Base-by-base conservation (phyloP, 176 grass and related monocot genomes). In the Avena insularis region DNA sequence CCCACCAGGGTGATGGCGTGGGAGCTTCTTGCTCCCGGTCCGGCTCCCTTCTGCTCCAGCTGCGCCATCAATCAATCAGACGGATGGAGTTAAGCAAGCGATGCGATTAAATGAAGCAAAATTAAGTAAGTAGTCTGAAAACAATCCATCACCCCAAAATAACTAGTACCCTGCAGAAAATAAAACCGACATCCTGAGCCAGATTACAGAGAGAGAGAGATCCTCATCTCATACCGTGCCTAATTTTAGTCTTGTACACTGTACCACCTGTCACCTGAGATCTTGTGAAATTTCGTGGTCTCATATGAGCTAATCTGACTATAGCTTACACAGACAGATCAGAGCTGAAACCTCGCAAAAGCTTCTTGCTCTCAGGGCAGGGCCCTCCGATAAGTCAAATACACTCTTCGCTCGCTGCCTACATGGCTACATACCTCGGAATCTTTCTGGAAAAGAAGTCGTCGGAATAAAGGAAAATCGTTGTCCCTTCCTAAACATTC, bases 1-100 rank as follows among this genome's bases (percentile, higher is more conserved):
- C 90, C 91, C 4, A 93, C 87, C 19, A 98, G 25, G 2, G 91
- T 87, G 81, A 98, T 90, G 64, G 91, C 89, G 83, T 98, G 95
- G 51, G 95, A 95, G 78, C 95, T 98, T 74, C 95, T 83, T 54
- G 93, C 93, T 45, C 95, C 93, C 31, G 93, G 93, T 25, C 85
- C 87, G 6, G 8, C 14, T 20, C 91, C 95, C 71, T 93, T 95
- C 86, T 98, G 91, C 68, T 82, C 79, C 29, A 98, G 78, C 95
- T 95, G 85, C 0, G 43, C 31, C 19, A 69, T 74, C 1, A 75
- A 56, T 81, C 35, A 29, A 19, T 43, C 6, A 43, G 40, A 48
- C 11, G 21, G 15, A 27, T 9, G 11, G 35, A 7, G 57, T 80
- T 63, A 25, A 81, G 16, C 29, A 71, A 49, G 10, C 27, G 8